These are phyloP conservation scores for Gentiana dahurica DNA, from an alignment of 257 asterid genomes.

Conservation along the genomic window DNA sequence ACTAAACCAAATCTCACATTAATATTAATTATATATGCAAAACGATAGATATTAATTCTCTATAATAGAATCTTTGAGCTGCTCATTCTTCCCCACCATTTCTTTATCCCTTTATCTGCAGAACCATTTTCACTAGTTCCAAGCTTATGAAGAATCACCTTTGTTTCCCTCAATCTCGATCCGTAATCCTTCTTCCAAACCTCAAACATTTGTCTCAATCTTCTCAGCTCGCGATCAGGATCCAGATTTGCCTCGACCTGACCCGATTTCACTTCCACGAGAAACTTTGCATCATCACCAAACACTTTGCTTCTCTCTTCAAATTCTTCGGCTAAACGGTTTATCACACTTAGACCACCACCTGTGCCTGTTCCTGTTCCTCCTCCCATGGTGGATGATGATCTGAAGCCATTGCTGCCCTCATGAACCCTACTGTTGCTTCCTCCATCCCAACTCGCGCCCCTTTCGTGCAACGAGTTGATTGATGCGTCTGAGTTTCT, in stretches of 20 bases:
- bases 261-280: constrained; percentile 93
- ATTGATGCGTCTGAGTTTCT: constrained; percentile 71
- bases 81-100: constrained; percentile 93
- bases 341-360: constrained; percentile 63
- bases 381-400: constrained; percentile 2
- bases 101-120: constrained; percentile 54
- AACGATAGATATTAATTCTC: not conserved
- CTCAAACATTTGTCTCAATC: constrained; percentile 87
- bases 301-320: constrained; percentile 93
- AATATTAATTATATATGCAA: too few relatives aligned
- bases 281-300: constrained; percentile 88
- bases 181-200: constrained; percentile 95
- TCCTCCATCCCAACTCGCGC: constrained; percentile 51
- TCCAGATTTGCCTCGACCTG: constrained; percentile 76
- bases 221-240: constrained; percentile 77
- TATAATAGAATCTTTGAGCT: constrained; percentile 48
- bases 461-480: constrained; percentile 49
- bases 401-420: constrained; percentile 45
- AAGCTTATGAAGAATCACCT: constrained; percentile 72
- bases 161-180: constrained; percentile 76
- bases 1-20: too few relatives aligned
- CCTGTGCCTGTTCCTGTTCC: constrained; percentile 4
- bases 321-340: constrained; percentile 86
- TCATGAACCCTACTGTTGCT: constrained; percentile 40
- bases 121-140: constrained; percentile 50